Conservation (phyloP, 1,284 basidiomycete species). For the Microbotryum silenes-acaulis region DNA sequence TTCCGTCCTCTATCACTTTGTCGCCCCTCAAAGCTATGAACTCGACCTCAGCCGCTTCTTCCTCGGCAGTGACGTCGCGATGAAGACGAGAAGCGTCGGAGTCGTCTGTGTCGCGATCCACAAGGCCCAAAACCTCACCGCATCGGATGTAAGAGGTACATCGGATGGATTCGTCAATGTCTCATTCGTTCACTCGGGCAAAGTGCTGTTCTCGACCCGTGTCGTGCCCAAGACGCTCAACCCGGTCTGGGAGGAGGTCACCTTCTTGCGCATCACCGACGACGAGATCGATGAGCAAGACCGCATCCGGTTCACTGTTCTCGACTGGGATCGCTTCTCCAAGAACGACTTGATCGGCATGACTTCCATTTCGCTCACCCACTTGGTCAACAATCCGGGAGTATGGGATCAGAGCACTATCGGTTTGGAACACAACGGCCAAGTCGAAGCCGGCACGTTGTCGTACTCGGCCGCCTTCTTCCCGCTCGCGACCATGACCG, state of each 20-base stretch:
- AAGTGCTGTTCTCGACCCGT: slow-evolving; percentile 4
- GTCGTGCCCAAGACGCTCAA: background rate
- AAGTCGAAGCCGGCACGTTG: background rate
- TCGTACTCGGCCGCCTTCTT: slow-evolving; percentile 2
- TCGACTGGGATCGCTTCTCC: slow-evolving; percentile 10
- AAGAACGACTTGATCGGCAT: background rate
- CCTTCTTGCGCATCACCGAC: slow-evolving; percentile 6
- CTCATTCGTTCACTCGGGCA: slow-evolving; percentile 5
- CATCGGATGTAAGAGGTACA: background rate
- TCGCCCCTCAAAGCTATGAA: slow-evolving; percentile 3
- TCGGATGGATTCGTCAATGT: slow-evolving; percentile 9
- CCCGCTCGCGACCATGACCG: background rate
- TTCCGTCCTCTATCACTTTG: slow-evolving; percentile 2
- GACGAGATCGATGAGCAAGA: background rate
- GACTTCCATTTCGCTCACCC: background rate
- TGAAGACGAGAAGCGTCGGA: slow-evolving; percentile 12
- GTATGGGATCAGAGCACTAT: slow-evolving; percentile 4
- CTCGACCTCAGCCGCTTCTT: slow-evolving; percentile 5
- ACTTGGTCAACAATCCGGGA: background rate
- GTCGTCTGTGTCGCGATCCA: slow-evolving; percentile 16
- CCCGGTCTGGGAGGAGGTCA: slow-evolving; percentile 21
- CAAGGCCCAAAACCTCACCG: slow-evolving; percentile 1
- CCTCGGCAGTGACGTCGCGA: slow-evolving; percentile 2
- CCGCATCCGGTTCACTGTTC: slow-evolving; percentile 10
- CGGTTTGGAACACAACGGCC: background rate